Conservation (phyloP, 768 basidiomycete genomes). For the Pluteus cervinus region DNA sequence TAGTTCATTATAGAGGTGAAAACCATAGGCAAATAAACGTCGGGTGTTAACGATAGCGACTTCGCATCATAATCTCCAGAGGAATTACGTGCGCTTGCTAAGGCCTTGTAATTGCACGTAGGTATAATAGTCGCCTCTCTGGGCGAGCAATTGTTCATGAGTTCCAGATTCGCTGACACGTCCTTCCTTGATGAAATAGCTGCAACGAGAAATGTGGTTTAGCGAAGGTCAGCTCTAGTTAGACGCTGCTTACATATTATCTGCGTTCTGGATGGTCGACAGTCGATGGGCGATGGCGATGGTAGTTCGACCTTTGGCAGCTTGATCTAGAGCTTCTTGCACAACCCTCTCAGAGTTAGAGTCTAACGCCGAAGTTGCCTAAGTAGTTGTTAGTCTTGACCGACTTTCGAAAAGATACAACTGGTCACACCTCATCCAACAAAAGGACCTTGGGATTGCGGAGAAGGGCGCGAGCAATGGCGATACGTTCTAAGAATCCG, state of each 20-base stretch:
- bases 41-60: no score
- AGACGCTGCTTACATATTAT: constrained; percentile 55
- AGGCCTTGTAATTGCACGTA: constrained; percentile 71
- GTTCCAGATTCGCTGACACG: constrained; percentile 72
- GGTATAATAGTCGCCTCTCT: constrained; percentile 61
- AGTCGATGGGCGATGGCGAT: constrained; percentile 87
- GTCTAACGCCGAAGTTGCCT: constrained; percentile 77
- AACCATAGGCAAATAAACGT: no score
- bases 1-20: no score
- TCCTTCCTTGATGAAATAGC: constrained; percentile 79
- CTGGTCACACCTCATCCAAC: constrained; percentile 47
- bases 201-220: constrained; percentile 15
- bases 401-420: neutral
- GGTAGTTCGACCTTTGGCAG: constrained; percentile 81
- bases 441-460: constrained; percentile 76
- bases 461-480: constrained; percentile 78
- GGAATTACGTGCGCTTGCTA: no score
- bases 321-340: constrained; percentile 81
- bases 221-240: neutral
- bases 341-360: constrained; percentile 83
- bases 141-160: constrained; percentile 62
- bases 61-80: no score
- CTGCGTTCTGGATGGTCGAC: constrained; percentile 82
- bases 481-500: constrained; percentile 35
- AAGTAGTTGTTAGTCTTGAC: neutral